Conservation (phyloP, 1,139 yeast species). For the Meyerozyma carpophila region DNA sequence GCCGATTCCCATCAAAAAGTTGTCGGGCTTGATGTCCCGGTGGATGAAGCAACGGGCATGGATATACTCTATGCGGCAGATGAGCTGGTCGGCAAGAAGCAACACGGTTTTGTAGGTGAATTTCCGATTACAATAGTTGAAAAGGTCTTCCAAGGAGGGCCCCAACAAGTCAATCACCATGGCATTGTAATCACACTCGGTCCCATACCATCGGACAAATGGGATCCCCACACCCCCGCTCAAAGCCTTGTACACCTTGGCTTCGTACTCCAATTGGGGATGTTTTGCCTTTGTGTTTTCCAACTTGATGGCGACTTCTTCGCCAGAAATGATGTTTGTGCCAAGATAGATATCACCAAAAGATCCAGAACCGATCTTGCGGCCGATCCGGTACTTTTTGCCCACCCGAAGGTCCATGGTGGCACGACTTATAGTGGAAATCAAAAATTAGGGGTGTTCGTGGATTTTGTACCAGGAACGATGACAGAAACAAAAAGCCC, state of each 20-base stretch:
- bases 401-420: slow-evolving; percentile 82
- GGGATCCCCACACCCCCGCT: slow-evolving; percentile 98
- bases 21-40: slow-evolving; percentile 91
- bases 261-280: slow-evolving; percentile 96
- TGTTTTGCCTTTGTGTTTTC: slow-evolving; percentile 89
- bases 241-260: slow-evolving; percentile 87
- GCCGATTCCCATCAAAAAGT: slow-evolving; percentile 95
- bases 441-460: not conserved
- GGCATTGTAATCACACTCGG: slow-evolving; percentile 94
- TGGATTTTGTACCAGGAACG: not conserved
- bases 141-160: slow-evolving; percentile 90
- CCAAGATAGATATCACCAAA: slow-evolving; percentile 95
- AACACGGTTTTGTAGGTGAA: slow-evolving; percentile 92
- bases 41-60: slow-evolving; percentile 96
- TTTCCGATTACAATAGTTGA: slow-evolving; percentile 91
- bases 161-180: slow-evolving; percentile 95
- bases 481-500: not conserved
- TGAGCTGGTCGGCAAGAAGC: slow-evolving; percentile 87
- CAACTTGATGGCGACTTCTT: slow-evolving; percentile 93
- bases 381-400: slow-evolving; percentile 89
- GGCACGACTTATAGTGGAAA: not conserved
- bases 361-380: slow-evolving; percentile 96
- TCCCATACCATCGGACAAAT: slow-evolving; percentile 94
- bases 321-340: slow-evolving; percentile 91
- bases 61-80: slow-evolving; percentile 90